phyloP scores from a whole-genome alignment of 306 rosid genomes.

The Rosa rugosa region DNA sequence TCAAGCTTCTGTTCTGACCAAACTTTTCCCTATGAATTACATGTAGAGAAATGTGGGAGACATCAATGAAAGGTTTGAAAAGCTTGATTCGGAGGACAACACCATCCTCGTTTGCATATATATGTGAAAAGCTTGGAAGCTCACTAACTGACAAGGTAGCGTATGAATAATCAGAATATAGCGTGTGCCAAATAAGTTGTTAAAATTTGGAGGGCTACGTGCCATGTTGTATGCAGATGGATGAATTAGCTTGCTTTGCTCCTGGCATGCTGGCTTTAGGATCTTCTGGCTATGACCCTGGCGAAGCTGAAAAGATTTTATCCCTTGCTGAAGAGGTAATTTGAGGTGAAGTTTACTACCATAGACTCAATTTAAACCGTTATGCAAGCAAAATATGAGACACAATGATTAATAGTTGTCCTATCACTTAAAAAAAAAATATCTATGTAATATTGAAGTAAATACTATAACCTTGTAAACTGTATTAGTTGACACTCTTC shows the following conservation, averaged over 20 bases:
- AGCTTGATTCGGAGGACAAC: constrained; percentile 54
- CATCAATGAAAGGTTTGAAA: constrained; percentile 59
- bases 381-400: background rate
- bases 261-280: constrained; percentile 73
- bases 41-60: constrained; percentile 71
- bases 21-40: constrained; percentile 23
- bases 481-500: background rate
- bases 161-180: constrained; percentile 14
- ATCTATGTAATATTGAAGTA: background rate
- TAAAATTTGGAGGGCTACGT: constrained; percentile 9
- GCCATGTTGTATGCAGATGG: constrained; percentile 51
- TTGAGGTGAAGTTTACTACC: background rate
- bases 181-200: constrained; percentile 9
- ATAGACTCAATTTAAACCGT: background rate
- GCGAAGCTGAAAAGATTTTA: constrained; percentile 42
- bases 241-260: constrained; percentile 75
- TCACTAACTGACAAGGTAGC: constrained; percentile 48
- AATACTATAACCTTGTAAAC: background rate
- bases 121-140: constrained; percentile 51
- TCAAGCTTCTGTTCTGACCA: constrained; percentile 21
- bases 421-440: background rate
- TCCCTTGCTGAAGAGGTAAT: constrained; percentile 69
- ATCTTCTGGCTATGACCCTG: constrained; percentile 45
- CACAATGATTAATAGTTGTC: background rate
- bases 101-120: constrained; percentile 55